Conservation (phyloP, 225 moss, liverwort and hornwort species). For the Ulota crispa region DNA sequence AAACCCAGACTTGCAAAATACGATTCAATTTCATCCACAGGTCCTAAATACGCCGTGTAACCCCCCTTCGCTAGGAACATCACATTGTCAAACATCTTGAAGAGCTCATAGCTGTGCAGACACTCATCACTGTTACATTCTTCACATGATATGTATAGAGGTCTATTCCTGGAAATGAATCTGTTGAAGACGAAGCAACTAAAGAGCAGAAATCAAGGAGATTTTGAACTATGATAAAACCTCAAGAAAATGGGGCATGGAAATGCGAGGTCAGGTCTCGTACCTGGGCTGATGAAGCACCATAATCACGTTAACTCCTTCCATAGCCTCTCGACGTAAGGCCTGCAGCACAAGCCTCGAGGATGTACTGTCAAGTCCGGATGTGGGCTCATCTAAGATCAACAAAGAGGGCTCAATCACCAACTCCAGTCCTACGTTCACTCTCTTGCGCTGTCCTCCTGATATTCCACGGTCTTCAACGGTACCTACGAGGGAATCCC, state of each 20-base stretch:
- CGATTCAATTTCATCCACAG: slow-evolving; percentile 69
- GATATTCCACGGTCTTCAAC: slow-evolving; percentile 93
- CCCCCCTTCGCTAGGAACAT: slow-evolving; percentile 88
- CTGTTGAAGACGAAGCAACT: background rate
- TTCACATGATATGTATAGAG: background rate
- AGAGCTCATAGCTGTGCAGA: slow-evolving; percentile 77
- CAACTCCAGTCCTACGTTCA: slow-evolving; percentile 91
- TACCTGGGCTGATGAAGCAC: slow-evolving; percentile 98
- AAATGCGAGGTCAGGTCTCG: slow-evolving; percentile 7
- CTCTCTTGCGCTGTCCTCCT: slow-evolving; percentile 95
- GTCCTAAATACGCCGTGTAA: slow-evolving; percentile 82
- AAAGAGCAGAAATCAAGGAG: background rate
- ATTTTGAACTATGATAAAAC: background rate
- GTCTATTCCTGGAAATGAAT: background rate
- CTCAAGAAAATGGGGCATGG: background rate
- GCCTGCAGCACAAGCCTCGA: slow-evolving; percentile 90
- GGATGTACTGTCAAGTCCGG: slow-evolving; percentile 93
- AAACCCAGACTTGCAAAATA: slow-evolving; percentile 74
- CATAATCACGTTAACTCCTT: slow-evolving; percentile 82
- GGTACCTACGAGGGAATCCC: slow-evolving; percentile 84
- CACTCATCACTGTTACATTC: background rate
- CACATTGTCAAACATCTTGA: slow-evolving; percentile 92
- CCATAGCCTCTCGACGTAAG: slow-evolving; percentile 69
- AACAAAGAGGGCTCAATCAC: slow-evolving; percentile 92
- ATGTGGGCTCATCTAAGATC: slow-evolving; percentile 95